A percentile compares a stretch with the other conserved stretches of the same genome.
These are phyloP conservation scores for Harrya chromipes DNA, from an alignment of 768 basidiomycete genomes.

Conservation along the genomic window DNA sequence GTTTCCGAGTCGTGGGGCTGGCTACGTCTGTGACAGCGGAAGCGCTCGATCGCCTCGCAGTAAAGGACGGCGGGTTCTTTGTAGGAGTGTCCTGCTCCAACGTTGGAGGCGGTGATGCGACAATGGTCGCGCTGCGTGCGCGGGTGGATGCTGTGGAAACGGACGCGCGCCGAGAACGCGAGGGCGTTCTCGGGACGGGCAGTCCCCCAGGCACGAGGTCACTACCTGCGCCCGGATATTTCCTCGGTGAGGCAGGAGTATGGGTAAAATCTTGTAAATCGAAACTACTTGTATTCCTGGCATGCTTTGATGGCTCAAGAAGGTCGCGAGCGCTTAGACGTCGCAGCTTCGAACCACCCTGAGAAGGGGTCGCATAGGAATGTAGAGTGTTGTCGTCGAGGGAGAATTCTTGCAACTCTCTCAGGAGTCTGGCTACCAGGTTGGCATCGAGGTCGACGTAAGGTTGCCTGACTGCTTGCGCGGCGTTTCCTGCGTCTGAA, in stretches of 20 bases:
- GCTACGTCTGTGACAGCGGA: conserved; percentile 1
- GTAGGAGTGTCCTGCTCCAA: conserved; percentile 2
- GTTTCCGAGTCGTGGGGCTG: background rate
- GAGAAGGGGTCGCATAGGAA: conserved; percentile 1
- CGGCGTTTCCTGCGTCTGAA: conserved; percentile 14
- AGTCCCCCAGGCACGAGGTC: conserved; percentile 4
- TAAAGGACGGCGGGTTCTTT: background rate
- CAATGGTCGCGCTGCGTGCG: conserved; percentile 14
- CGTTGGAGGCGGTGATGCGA: conserved; percentile 4
- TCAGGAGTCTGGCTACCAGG: conserved; percentile 18
- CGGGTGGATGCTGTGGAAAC: conserved; percentile 15
- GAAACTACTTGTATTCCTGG: conserved; percentile 3
- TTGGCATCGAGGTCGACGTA: conserved; percentile 23
- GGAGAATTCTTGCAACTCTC: conserved; percentile 18
- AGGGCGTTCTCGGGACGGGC: conserved; percentile 17
- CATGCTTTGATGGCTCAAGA: conserved; percentile 16
- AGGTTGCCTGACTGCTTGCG: conserved; percentile 24
- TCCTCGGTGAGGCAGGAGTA: conserved; percentile 7
- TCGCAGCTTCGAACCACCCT: conserved; percentile 7
- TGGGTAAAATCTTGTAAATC: conserved; percentile 6
- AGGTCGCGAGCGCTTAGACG: conserved; percentile 24
- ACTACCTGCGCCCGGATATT: conserved; percentile 3
- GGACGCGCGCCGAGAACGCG: conserved; percentile 19
- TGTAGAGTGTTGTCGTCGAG: conserved; percentile 10
- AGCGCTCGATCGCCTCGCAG: background rate